Evolutionary conservation across 2,329 filamentous ascomycete species (phyloP), one percentile per base, ranked within the genome.

Genomic region (Paracorniculantispora psalliotae): DNA sequence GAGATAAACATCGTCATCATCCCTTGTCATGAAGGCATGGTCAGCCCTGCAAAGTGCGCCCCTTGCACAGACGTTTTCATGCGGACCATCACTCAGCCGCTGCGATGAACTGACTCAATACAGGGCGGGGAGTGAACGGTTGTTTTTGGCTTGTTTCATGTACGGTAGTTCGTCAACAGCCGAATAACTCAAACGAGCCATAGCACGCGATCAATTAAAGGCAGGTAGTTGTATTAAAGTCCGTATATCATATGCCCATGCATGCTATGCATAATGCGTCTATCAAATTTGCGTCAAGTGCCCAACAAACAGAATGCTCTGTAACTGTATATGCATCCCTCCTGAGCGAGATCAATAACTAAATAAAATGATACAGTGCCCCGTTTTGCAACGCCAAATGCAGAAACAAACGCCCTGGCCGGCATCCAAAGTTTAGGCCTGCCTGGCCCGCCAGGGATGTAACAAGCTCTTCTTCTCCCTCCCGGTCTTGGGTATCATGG

Each of bases 181-280:
- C n/a, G n/a, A n/a, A n/a, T n/a, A n/a, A n/a, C n/a, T n/a, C n/a
- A n/a, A n/a, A n/a, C n/a, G n/a, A n/a, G n/a, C n/a, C n/a, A n/a
- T n/a, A n/a, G n/a, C n/a, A n/a, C n/a, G n/a, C n/a, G n/a, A n/a
- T n/a, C n/a, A n/a, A n/a, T n/a, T n/a, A n/a, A 6, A 6, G 33
- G 3, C 33, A 37, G 6, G 33, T 37, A 37, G 17, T 17, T 17
- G 54, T 48, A 47, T 52, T 50, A 10, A 52, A 52, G 21, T 35
- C 48, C 23, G 28, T 47, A 39, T 59, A 39, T 39, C 52, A 12
- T 59, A 52, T 59, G 37, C 48, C 49, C 56, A 59, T 52, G 56
- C 56, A 59, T 47, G 48, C 39, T 52, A 52, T 52, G 56, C 56
- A 59, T 59, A 59, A 51, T 53, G 48, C 41, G 39, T 59, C 48